A percentile compares a stretch with the other conserved stretches of the same genome.
Evolutionary conservation across 305 asterid species (phyloP).

Genomic region (Andrographis paniculata): DNA sequence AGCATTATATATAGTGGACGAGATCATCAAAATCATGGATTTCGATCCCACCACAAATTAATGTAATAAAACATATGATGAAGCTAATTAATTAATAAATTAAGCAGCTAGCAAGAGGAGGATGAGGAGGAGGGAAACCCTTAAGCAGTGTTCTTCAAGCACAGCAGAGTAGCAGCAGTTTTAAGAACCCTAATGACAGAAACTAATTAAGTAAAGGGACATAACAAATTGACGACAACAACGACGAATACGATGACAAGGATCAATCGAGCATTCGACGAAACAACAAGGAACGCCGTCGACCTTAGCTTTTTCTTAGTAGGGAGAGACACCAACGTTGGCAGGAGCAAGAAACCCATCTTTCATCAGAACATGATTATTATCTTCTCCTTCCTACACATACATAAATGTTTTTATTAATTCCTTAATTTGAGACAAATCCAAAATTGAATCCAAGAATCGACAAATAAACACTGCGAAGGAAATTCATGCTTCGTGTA

Average conservation of each 20-base stretch:
- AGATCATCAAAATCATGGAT: neutral
- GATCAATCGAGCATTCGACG: too few species aligned
- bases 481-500: too few species aligned
- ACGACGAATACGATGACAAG: too few species aligned
- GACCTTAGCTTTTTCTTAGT: conserved; percentile 22
- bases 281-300: neutral
- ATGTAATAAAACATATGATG: neutral
- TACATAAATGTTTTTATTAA: too few species aligned
- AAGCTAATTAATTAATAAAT: conserved; percentile 23
- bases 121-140: conserved; percentile 6
- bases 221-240: neutral
- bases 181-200: conserved; percentile 28
- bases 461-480: too few species aligned
- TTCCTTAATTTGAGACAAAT: too few species aligned
- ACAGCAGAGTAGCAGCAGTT: conserved; percentile 1
- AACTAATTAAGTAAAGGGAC: conserved; percentile 11
- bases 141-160: conserved; percentile 14
- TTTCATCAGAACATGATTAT: conserved; percentile 77
- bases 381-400: conserved; percentile 78
- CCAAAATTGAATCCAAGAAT: too few species aligned
- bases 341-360: conserved; percentile 88
- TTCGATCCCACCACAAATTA: neutral
- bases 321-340: conserved; percentile 83
- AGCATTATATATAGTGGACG: too few species aligned
- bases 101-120: too few species aligned